A percentile compares a stretch with the other conserved stretches of the same genome.
These are phyloP conservation scores for Solanum phureja DNA, from an alignment of 257 asterid genomes.

Conservation along the genomic window DNA sequence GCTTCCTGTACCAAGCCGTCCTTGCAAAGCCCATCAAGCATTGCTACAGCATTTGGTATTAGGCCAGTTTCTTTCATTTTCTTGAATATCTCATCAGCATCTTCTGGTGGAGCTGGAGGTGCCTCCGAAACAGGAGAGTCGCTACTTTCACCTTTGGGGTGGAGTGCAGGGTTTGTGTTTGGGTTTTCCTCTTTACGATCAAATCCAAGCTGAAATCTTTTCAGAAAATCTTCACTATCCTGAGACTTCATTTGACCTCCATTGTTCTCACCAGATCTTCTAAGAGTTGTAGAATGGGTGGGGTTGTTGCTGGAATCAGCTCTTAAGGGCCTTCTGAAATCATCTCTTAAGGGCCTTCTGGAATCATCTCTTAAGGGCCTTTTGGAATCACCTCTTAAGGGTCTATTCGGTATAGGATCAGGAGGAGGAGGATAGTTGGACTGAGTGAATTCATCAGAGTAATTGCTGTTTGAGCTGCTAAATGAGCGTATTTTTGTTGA, in stretches of 20 bases:
- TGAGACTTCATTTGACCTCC: slow-evolving; percentile 12
- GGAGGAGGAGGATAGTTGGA: slow-evolving; percentile 14
- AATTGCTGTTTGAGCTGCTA: neutral
- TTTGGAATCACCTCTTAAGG: slow-evolving; percentile 18
- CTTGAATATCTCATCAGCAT: slow-evolving; percentile 75
- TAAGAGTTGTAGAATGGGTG: neutral
- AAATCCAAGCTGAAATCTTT: slow-evolving; percentile 66
- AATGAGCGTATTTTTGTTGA: neutral
- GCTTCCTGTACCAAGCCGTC: slow-evolving; percentile 89
- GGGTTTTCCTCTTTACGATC: slow-evolving; percentile 14
- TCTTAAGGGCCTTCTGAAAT: neutral
- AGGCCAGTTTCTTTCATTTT: slow-evolving; percentile 86
- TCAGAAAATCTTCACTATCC: slow-evolving; percentile 50
- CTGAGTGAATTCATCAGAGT: neutral
- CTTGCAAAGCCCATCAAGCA: slow-evolving; percentile 90
- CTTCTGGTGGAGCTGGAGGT: slow-evolving; percentile 39
- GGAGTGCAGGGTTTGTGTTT: neutral
- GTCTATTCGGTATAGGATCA: slow-evolving; percentile 45
- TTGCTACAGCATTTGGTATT: slow-evolving; percentile 86
- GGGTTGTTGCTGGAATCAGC: neutral
- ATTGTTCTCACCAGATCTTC: slow-evolving; percentile 2
- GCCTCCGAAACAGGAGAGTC: slow-evolving; percentile 12
- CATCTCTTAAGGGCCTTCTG: slow-evolving; percentile 30
- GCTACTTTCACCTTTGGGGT: neutral
- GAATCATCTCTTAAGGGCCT: neutral